Percentiles rank a stretch among this genome's conserved stretches.
Evolutionary conservation across 768 basidiomycete species (phyloP).

Genomic region (Kwoniella newhampshirensis): DNA sequence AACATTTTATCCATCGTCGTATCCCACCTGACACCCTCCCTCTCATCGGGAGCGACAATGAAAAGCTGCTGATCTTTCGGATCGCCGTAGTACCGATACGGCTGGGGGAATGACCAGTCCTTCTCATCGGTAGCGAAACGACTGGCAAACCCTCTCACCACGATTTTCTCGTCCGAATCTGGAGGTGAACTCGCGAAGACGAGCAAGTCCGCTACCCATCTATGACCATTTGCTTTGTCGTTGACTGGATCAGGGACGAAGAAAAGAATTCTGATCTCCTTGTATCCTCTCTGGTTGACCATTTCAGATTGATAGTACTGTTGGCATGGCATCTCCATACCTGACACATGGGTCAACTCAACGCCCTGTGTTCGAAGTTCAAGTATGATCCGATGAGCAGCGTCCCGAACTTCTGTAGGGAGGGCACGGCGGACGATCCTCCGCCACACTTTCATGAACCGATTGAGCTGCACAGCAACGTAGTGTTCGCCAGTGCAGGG

Average conservation of each 20-base stretch:
- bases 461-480: conserved; percentile 1
- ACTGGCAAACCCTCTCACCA: conserved; percentile 18
- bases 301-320: no score
- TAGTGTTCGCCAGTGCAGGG: conserved; percentile 2
- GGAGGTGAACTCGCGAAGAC: conserved; percentile 8
- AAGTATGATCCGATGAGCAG: conserved; percentile 8
- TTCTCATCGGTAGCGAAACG: conserved; percentile 17
- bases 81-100: background rate
- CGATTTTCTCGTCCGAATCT: background rate
- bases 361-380: conserved; percentile 16
- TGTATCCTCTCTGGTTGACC: background rate
- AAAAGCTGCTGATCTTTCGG: background rate
- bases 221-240: conserved; percentile 3
- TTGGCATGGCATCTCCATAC: background rate
- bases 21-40: conserved; percentile 1
- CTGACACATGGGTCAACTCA: conserved; percentile 26
- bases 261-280: conserved; percentile 20
- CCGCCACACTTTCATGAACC: conserved; percentile 9
- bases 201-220: conserved; percentile 23
- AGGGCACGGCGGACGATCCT: background rate
- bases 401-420: background rate
- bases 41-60: conserved; percentile 3
- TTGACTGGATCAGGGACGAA: conserved; percentile 23
- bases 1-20: conserved; percentile 1
- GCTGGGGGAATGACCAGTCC: conserved; percentile 25